A percentile compares a stretch with the other conserved stretches of the same genome.
Conservation (phyloP, 495 filamentous ascomycete genomes). For the Rusavskia elegans region DNA sequence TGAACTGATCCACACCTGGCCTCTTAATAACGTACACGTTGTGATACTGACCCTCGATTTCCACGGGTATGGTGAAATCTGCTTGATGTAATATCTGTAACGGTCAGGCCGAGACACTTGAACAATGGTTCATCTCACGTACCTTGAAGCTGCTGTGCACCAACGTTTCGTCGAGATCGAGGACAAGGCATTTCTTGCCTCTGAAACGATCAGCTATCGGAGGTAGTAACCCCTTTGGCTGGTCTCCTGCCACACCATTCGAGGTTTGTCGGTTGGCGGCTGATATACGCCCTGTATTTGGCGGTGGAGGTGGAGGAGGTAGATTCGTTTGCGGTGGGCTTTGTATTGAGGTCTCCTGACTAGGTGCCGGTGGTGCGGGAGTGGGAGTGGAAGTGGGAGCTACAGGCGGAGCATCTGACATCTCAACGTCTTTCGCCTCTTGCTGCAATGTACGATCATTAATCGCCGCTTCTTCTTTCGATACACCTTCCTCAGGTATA, state of each 20-base stretch:
- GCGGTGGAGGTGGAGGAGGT: constrained; percentile 44
- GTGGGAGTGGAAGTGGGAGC: neutral
- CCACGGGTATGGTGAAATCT: constrained; percentile 97
- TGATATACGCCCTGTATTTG: constrained; percentile 11
- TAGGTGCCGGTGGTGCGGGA: neutral
- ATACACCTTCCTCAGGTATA: constrained; percentile 16
- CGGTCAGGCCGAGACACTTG: constrained; percentile 11
- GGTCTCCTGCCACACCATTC: constrained; percentile 24
- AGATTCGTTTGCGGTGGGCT: constrained; percentile 26
- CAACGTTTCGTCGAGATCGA: constrained; percentile 95
- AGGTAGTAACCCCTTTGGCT: constrained; percentile 62
- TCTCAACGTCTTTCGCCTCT: constrained; percentile 39
- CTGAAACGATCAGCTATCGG: constrained; percentile 61
- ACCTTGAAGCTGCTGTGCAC: constrained; percentile 99
- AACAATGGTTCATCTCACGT: constrained; percentile 8
- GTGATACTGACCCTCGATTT: constrained; percentile 97
- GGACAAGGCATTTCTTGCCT: constrained; percentile 82
- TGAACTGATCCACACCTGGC: constrained; percentile 92
- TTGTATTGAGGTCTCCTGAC: constrained; percentile 16
- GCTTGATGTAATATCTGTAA: constrained; percentile 86
- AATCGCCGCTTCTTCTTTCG: constrained; percentile 21
- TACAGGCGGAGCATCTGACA: constrained; percentile 33
- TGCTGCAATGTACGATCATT: constrained; percentile 29
- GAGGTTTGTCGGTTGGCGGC: constrained; percentile 16
- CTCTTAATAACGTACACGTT: constrained; percentile 99